Evolutionary conservation across 2,329 filamentous ascomycete species (phyloP).

Genomic region (Beauveria bassiana): DNA sequence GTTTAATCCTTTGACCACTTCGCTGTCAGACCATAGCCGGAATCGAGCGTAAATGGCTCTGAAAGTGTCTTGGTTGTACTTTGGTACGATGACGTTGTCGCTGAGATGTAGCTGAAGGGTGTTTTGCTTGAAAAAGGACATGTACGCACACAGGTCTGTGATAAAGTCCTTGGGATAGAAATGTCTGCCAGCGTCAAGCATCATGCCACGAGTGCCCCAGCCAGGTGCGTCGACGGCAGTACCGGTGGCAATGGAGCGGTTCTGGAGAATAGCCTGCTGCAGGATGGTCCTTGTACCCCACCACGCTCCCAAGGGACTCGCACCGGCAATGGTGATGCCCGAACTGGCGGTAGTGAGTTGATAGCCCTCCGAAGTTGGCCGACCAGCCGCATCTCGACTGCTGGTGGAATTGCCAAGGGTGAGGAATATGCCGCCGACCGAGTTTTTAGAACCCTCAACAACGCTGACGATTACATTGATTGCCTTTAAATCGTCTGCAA

Average conservation of each 20-base stretch:
- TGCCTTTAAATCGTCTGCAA: neutral
- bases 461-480: neutral
- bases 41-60: slow-evolving; percentile 48
- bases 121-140: slow-evolving; percentile 55
- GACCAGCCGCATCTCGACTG: slow-evolving; percentile 33
- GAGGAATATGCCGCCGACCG: neutral
- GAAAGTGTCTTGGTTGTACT: slow-evolving; percentile 39
- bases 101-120: slow-evolving; percentile 50
- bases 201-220: slow-evolving; percentile 40
- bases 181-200: slow-evolving; percentile 47
- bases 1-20: slow-evolving; percentile 38
- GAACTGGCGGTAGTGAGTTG: slow-evolving; percentile 30
- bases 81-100: slow-evolving; percentile 44
- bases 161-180: slow-evolving; percentile 48
- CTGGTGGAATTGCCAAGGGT: neutral
- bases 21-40: slow-evolving; percentile 41
- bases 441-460: neutral
- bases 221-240: slow-evolving; percentile 40
- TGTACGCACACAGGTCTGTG: slow-evolving; percentile 50
- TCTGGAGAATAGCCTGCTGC: slow-evolving; percentile 37
- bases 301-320: slow-evolving; percentile 46
- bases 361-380: slow-evolving; percentile 42
- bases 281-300: slow-evolving; percentile 50
- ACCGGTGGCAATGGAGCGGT: slow-evolving; percentile 34
- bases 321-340: slow-evolving; percentile 39